Evolutionary conservation across 2,329 filamentous ascomycete species (phyloP), one percentile per base, ranked within the genome.

Genomic region (Penicillium sp.): DNA sequence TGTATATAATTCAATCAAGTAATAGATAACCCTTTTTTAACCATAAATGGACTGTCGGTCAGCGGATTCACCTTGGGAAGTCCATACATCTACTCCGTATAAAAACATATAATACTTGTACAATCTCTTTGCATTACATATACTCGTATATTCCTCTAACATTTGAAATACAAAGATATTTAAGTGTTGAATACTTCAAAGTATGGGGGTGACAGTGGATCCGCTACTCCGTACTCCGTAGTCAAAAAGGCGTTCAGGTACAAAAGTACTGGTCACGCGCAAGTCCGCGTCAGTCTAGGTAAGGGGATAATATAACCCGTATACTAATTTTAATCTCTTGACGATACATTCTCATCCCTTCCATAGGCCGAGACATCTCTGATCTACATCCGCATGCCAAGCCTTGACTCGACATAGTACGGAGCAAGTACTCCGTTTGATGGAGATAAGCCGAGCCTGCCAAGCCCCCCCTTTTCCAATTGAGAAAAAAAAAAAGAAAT

Each of bases 31-130:
- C 48, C 42, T 10, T 4, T 31, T 12, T 14, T 12, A 35, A 8
- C 52, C 52, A 38, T 37, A 56, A 48, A 57, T 28, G 45, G 50
- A 64, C 48, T 59, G 55, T 62, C 60, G 60, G 60, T 60, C 57
- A 60, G 19, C 57, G 57, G 55, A 43, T 22, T 22, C 22, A 22
- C n/a, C n/a, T n/a, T n/a, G n/a, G 22, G 22, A 22, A 22, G 22
- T 22, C 22, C 22, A 22, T 22, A 22, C 22, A 22, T 22, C 22
- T 28, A 28, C 26, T 5, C 4, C 26, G 6, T 28, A 28, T 8
- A 28, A 8, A 8, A 22, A 22, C 22, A 22, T 22, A 22, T 22
- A 28, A 9, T 8, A 28, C 9, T n/a, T n/a, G n/a, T 28, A 31
- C 12, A 4, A 14, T 33, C 7, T 16, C 8, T 28, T 28, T 42